A percentile compares a stretch with the other conserved stretches of the same genome.
phyloP scores from a whole-genome alignment of 164 flowering plant genomes.

The Echeveria elegans region DNA sequence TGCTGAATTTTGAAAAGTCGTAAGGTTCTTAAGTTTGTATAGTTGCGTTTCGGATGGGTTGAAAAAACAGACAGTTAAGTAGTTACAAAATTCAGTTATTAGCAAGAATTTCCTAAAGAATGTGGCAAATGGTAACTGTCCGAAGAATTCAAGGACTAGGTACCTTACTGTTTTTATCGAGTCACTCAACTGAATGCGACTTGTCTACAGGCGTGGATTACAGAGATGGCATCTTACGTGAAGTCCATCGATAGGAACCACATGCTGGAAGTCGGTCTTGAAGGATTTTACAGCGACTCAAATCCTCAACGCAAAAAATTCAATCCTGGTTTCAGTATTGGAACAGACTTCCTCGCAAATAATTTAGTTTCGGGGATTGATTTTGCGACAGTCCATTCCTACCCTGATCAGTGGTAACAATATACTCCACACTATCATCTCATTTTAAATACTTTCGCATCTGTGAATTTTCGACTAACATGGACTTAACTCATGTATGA shows the following conservation, averaged over 20 bases:
- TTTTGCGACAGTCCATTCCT: constrained; percentile 60
- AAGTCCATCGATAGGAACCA: constrained; percentile 66
- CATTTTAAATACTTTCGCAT: background rate
- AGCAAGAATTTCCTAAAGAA: background rate
- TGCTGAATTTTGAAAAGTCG: background rate
- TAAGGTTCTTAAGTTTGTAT: background rate
- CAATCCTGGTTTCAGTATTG: constrained; percentile 40
- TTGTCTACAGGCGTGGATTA: constrained; percentile 46
- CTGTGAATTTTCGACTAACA: background rate
- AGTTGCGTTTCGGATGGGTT: background rate
- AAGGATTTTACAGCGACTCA: constrained; percentile 62
- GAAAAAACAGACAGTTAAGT: background rate
- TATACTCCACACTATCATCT: background rate
- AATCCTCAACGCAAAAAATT: constrained; percentile 33
- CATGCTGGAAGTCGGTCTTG: constrained; percentile 61
- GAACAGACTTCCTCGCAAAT: constrained; percentile 68
- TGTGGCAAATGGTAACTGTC: background rate
- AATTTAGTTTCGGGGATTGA: constrained; percentile 50
- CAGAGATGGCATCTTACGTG: constrained; percentile 61
- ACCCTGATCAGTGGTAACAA: constrained; percentile 66
- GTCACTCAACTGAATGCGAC: background rate
- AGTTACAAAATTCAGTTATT: background rate
- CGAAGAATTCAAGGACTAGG: background rate
- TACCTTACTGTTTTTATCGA: background rate
- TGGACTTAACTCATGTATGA: background rate